Evolutionary conservation across 352 stramenopile genomes (phyloP), one percentile per base, ranked within the genome.

Genomic region (Phytophthora tentaculata): DNA sequence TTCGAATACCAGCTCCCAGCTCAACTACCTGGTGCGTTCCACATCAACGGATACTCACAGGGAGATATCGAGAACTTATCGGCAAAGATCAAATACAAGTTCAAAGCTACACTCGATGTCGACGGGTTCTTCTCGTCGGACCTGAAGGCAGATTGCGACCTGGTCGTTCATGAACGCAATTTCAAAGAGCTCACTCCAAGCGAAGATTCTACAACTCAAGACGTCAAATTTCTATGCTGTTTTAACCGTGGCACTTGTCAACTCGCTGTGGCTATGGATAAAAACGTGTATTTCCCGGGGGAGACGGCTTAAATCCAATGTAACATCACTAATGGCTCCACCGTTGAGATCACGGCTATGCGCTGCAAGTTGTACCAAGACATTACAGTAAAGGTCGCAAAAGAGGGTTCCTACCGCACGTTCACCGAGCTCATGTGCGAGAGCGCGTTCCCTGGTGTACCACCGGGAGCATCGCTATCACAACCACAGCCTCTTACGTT

Each of bases 51-150:
- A n/a, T 88, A 88, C 71, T 78, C 71, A 22, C 69, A 76, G 1
- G 60, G 76, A n/a, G 64, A 71, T 22, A 55, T 90, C 17, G 64
- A 80, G 14, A 69, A 85, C 13, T 41, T 91, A 19, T 67, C 76
- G 29, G 84, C 77, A 12, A 79, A 82, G 48, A 92, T 90, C 81
- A 84, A 89, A 72, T 92, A 92, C 77, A 90, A 88, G 55, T 80
- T 91, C 72, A 90, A 91, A 62, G 83, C 79, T 3, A 90, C 84
- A 19, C 74, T 91, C 7, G 81, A 88, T 32, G 81, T 92, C 22
- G 63, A 66, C 52, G 84, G 84, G 0, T 84, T 81, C 57, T 85
- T 89, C 35, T 60, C 83, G 12, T 86, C 75, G 6, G 84, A 92
- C 44, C 73, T 92, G 64, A 90, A 89, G 61, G 74, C 77, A 2